These are phyloP conservation scores for Xanthoconium separans DNA, from an alignment of 1,284 basidiomycete species.

Conservation along the genomic window DNA sequence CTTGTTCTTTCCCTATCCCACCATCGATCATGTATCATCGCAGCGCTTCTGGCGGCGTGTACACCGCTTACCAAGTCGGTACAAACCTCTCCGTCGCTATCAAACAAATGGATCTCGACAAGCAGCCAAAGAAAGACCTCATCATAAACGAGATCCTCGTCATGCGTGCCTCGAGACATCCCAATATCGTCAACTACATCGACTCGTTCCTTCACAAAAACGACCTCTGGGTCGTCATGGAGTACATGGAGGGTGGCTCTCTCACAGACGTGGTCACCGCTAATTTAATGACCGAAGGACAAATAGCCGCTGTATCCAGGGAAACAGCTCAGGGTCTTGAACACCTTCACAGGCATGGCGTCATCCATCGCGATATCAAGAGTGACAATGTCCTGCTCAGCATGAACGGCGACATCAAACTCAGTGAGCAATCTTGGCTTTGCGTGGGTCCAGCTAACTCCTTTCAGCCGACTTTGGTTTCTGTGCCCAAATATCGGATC, in stretches of 20 bases:
- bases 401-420: slow-evolving; percentile 93
- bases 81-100: slow-evolving; percentile 95
- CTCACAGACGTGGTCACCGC: slow-evolving; percentile 97
- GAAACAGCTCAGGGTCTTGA: slow-evolving; percentile 91
- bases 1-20: background rate
- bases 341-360: slow-evolving; percentile 91
- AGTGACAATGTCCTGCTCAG: slow-evolving; percentile 94
- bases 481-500: slow-evolving; percentile 95
- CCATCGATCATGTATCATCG: slow-evolving; percentile 4
- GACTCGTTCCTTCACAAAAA: slow-evolving; percentile 98
- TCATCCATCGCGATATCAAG: slow-evolving; percentile 99
- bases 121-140: slow-evolving; percentile 98
- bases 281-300: slow-evolving; percentile 93
- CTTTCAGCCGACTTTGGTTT: slow-evolving; percentile 94
- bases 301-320: slow-evolving; percentile 91
- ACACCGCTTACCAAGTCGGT: slow-evolving; percentile 96
- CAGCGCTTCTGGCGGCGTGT: slow-evolving; percentile 96
- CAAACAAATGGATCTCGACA: slow-evolving; percentile 99
- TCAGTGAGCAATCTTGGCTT: slow-evolving; percentile 66
- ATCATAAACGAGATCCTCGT: slow-evolving; percentile 99
- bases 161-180: slow-evolving; percentile 94
- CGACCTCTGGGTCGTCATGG: slow-evolving; percentile 99
- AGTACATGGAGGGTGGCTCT: slow-evolving; percentile 97
- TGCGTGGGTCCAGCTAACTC: slow-evolving; percentile 2
- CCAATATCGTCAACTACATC: slow-evolving; percentile 99